These are phyloP conservation scores for Kalmusia sp. DNA, from an alignment of 2,329 filamentous ascomycete genomes.

Conservation along the genomic window DNA sequence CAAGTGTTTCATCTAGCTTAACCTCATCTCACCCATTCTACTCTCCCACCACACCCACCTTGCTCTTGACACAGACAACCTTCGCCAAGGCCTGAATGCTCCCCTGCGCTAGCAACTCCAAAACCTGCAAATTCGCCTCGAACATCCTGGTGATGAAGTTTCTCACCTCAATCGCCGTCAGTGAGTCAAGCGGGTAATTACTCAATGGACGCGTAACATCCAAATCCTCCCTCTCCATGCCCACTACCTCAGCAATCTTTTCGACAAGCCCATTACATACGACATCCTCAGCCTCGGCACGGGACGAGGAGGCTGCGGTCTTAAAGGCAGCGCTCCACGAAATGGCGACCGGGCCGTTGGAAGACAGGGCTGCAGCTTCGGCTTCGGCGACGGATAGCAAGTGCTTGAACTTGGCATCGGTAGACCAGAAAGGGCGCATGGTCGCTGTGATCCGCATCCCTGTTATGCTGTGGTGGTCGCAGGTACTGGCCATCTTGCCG, in stretches of 20 bases:
- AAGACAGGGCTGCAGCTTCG: constrained; percentile 10
- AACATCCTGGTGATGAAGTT: constrained; percentile 47
- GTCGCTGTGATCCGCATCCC: constrained; percentile 33
- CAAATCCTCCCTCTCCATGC: constrained; percentile 33
- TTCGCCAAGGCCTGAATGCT: constrained; percentile 15
- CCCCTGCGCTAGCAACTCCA: constrained; percentile 62
- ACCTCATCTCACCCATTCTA: background rate
- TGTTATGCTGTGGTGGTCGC: constrained; percentile 36
- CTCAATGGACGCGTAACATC: constrained; percentile 28
- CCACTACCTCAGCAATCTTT: constrained; percentile 35
- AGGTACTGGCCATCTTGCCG: constrained; percentile 24
- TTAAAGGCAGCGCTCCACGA: constrained; percentile 35
- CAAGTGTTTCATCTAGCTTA: background rate
- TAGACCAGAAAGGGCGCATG: constrained; percentile 34
- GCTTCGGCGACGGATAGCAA: constrained; percentile 31
- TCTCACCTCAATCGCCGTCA: constrained; percentile 40
- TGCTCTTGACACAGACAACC: constrained; percentile 14
- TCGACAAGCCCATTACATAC: constrained; percentile 29
- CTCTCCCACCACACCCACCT: constrained; percentile 7
- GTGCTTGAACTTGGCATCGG: constrained; percentile 34
- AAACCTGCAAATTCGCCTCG: constrained; percentile 60
- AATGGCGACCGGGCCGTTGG: constrained; percentile 14
- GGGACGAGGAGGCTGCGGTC: constrained; percentile 19
- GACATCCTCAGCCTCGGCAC: constrained; percentile 27
- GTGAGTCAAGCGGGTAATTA: constrained; percentile 33